Evolutionary conservation across 2,329 filamentous ascomycete genomes (phyloP).

Genomic region (Aspergillus terreus): DNA sequence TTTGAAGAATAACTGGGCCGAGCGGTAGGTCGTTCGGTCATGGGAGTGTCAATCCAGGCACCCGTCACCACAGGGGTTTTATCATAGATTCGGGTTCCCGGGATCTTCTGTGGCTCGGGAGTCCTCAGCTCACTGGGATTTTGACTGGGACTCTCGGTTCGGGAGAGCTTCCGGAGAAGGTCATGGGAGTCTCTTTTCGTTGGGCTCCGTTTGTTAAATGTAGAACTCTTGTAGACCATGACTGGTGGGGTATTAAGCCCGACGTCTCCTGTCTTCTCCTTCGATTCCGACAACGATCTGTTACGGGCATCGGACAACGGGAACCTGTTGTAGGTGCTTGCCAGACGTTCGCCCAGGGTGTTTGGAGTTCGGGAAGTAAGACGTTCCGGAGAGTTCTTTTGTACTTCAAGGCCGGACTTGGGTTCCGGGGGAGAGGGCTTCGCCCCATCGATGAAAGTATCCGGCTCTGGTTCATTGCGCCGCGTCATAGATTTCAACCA

Average conservation of each 20-base stretch:
- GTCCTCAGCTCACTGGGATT: conserved; percentile 25
- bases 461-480: conserved; percentile 16
- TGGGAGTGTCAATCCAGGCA: conserved; percentile 46
- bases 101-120: conserved; percentile 30
- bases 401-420: conserved; percentile 26
- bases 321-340: conserved; percentile 11
- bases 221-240: conserved; percentile 32
- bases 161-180: conserved; percentile 40
- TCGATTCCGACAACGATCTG: conserved; percentile 12
- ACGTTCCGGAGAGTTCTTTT: conserved; percentile 23
- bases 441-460: conserved; percentile 15
- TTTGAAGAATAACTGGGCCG: conserved; percentile 22
- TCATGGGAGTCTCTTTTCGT: conserved; percentile 37
- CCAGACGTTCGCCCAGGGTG: conserved; percentile 18
- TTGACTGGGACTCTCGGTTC: conserved; percentile 33
- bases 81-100: conserved; percentile 31
- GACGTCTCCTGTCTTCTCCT: conserved; percentile 21
- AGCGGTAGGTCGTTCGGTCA: conserved; percentile 34
- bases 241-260: conserved; percentile 38
- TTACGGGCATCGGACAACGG: conserved; percentile 13
- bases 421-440: conserved; percentile 16
- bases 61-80: conserved; percentile 45
- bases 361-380: conserved; percentile 18
- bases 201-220: conserved; percentile 26
- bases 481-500: conserved; percentile 33